Conservation (phyloP, 2,329 filamentous ascomycete genomes). For the Ascochyta pisi region DNA sequence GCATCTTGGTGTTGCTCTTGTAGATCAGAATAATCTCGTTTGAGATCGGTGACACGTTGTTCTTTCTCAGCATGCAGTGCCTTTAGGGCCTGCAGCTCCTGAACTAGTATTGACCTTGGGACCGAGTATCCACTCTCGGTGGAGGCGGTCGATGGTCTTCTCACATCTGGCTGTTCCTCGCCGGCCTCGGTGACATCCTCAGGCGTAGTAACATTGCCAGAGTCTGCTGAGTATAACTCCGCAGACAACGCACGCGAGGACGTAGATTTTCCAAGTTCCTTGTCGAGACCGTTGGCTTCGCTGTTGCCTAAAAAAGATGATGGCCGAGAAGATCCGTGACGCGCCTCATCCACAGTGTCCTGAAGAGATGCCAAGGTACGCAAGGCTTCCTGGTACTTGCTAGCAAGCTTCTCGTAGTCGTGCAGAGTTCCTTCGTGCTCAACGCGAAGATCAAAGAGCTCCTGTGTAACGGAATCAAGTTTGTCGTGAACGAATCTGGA, state of each 20-base stretch:
- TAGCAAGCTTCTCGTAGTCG: conserved; percentile 80
- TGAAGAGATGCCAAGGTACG: conserved; percentile 83
- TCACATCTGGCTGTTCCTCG: conserved; percentile 65
- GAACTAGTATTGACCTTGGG: conserved; percentile 33
- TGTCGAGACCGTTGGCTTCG: conserved; percentile 70
- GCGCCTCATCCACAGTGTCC: conserved; percentile 80
- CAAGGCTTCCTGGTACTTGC: conserved; percentile 90
- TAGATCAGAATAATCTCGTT: conserved; percentile 81
- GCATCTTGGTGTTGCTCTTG: conserved; percentile 82
- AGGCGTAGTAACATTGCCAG: conserved; percentile 50
- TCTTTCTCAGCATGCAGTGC: conserved; percentile 78
- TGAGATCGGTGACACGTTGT: conserved; percentile 73
- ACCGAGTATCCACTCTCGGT: conserved; percentile 22
- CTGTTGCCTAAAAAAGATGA: conserved; percentile 85
- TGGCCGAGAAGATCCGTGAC: conserved; percentile 68
- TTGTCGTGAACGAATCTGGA: conserved; percentile 89
- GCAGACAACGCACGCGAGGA: conserved; percentile 92
- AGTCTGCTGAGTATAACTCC: conserved; percentile 88
- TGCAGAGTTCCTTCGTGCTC: conserved; percentile 86
- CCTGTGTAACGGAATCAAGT: conserved; percentile 87
- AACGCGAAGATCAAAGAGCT: conserved; percentile 86
- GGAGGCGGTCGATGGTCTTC: conserved; percentile 32
- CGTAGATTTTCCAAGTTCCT: conserved; percentile 71
- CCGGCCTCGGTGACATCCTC: conserved; percentile 60
- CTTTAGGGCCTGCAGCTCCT: conserved; percentile 76